Evolutionary conservation across 1,284 basidiomycete genomes (phyloP), one percentile per base, ranked within the genome.

Genomic region (Nidula niveotomentosa): DNA sequence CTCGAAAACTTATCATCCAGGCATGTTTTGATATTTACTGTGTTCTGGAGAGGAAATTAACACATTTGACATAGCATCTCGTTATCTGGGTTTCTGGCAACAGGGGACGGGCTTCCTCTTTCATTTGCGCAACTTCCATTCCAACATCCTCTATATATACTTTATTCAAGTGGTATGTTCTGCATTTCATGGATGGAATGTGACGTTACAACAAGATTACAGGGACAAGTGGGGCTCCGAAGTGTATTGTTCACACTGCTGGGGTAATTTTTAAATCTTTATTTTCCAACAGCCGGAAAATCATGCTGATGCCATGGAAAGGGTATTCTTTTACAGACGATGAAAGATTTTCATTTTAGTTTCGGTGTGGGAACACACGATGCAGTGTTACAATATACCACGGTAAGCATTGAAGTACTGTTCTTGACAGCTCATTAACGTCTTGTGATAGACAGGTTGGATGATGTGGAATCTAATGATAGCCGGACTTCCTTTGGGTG

Each of bases 191-290:
- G n/a, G 23, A 12, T n/a, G 23, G n/a, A 15, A n/a, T 4, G 18
- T 47, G 10, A 12, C n/a, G 6, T 23, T 13, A 5, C 12, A 41
- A 13, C 46, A 13, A 49, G 8, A 92, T 88, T 23, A 91, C 88
- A 18, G 93, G 93, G 8, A 96, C 93, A 0, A 92, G 90, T 6
- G 93, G 93, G 37, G 81, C 85, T 36, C 86, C 86, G 0, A 93
- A 93, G 70, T 91, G 91, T 56, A 93, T 94, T 55, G 84, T 91
- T 4, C 93, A 96, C 71, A 83, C 85, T 34, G 87, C 85, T 23
- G 93, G 93, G 2, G 94, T 94, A 57, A 78, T 90, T 76, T 6
- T 49, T 35, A 44, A 55, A n/a, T n/a, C n/a, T 36, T n/a, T 39
- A 15, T 46, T 12, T 35, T 41, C 9, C 13, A 17, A 10, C 9